A percentile compares a stretch with the other conserved stretches of the same genome.
These are phyloP conservation scores for Leishmania tropica DNA, from an alignment of 208 protist species.

Conservation along the genomic window DNA sequence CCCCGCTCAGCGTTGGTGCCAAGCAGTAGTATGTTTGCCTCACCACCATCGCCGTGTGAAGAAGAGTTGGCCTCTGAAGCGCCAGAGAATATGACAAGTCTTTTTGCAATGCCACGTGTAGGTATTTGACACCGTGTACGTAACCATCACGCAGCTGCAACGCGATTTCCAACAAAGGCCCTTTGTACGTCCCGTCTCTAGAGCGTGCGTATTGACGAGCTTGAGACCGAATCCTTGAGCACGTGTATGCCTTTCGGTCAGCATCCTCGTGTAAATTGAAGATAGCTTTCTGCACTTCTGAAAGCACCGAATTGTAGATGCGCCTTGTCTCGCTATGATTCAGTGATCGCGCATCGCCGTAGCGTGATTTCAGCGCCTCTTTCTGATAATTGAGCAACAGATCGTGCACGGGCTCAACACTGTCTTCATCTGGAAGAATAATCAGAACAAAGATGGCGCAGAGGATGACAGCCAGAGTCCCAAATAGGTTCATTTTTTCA, in stretches of 20 bases:
- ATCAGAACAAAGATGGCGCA: conserved; percentile 15
- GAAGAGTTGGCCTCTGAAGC: conserved; percentile 30
- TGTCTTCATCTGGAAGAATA: conserved; percentile 19
- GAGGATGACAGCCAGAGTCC: neutral
- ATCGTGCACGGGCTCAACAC: conserved; percentile 17
- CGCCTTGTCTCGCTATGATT: conserved; percentile 45
- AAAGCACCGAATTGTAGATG: conserved; percentile 48
- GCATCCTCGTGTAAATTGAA: conserved; percentile 6
- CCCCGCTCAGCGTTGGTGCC: conserved; percentile 32
- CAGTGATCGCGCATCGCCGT: conserved; percentile 41
- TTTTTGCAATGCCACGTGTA: conserved; percentile 32
- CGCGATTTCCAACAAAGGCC: conserved; percentile 36
- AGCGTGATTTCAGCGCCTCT: conserved; percentile 30
- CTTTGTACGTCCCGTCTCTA: conserved; percentile 40
- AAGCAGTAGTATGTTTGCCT: conserved; percentile 48
- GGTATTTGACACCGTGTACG: conserved; percentile 50
- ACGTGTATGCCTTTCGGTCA: conserved; percentile 34
- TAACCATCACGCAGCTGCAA: conserved; percentile 70
- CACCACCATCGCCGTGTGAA: conserved; percentile 39
- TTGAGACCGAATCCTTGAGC: conserved; percentile 44
- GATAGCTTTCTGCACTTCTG: conserved; percentile 32
- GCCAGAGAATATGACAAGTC: conserved; percentile 40
- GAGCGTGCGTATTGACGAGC: conserved; percentile 58
- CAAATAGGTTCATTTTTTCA: conserved; percentile 5
- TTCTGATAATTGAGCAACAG: conserved; percentile 16